phyloP scores from a whole-genome alignment of 208 protist genomes.

The Trypanosoma mega region DNA sequence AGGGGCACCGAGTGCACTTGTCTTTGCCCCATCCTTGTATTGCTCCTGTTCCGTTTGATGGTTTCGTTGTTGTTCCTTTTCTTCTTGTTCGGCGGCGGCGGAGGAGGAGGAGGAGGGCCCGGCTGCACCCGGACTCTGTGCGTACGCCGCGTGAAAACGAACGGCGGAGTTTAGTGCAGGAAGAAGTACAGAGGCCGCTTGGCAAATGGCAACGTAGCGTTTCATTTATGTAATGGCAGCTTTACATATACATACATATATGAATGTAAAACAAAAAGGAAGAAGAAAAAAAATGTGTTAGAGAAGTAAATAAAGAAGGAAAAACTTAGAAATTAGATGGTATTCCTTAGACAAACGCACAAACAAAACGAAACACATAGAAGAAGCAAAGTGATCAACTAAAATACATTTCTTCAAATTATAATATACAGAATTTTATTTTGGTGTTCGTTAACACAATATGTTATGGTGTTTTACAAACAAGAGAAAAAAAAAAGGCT shows the following conservation, averaged over 20 bases:
- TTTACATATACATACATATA: too few species aligned
- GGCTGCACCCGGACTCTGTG: not conserved
- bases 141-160: conserved; percentile 7
- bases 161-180: not conserved
- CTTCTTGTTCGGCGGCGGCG: not conserved
- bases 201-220: too few species aligned
- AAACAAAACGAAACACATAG: too few species aligned
- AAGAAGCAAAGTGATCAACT: not conserved
- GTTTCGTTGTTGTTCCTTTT: not conserved
- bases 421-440: too few species aligned
- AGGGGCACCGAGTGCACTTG: conserved; percentile 40
- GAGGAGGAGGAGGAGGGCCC: conserved; percentile 7
- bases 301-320: too few species aligned
- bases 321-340: too few species aligned
- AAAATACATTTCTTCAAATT: too few species aligned
- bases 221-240: too few species aligned
- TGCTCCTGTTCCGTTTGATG: not conserved
- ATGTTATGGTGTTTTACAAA: not conserved
- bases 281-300: too few species aligned
- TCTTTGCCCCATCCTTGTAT: conserved; percentile 2
- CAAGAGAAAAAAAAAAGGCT: conserved; percentile 1
- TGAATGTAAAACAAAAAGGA: too few species aligned
- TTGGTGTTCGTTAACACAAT: conserved; percentile 7
- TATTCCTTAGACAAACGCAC: too few species aligned
- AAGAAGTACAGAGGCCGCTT: not conserved